Conservation (phyloP, 2,329 filamentous ascomycete species). For the Claviceps purpurea region DNA sequence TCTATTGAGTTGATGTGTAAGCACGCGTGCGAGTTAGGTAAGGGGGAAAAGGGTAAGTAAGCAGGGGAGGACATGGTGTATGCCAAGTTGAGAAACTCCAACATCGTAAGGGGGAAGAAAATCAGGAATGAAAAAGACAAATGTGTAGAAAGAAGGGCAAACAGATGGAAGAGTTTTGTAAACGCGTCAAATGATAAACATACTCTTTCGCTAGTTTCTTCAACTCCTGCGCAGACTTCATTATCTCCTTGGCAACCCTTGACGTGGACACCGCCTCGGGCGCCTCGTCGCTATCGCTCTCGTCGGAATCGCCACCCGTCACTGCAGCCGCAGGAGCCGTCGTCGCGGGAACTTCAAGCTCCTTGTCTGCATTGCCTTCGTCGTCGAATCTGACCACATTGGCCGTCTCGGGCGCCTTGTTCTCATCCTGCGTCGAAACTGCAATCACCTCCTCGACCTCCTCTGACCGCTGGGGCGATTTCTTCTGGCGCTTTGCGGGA, state of each 20-base stretch:
- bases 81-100: not conserved
- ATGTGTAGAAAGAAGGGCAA: not conserved
- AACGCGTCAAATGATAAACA: conserved; percentile 10
- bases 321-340: conserved; percentile 8
- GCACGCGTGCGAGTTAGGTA: not conserved
- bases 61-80: not conserved
- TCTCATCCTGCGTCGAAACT: not conserved
- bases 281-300: conserved; percentile 39
- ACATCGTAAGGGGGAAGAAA: not conserved
- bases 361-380: conserved; percentile 17
- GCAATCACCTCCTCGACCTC: conserved; percentile 14
- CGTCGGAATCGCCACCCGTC: conserved; percentile 25
- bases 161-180: not conserved
- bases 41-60: too few species aligned
- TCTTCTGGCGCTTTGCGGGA: conserved; percentile 11
- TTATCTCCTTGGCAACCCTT: conserved; percentile 31
- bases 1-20: conserved; percentile 17
- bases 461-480: conserved; percentile 23
- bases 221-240: conserved; percentile 31
- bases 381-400: conserved; percentile 23
- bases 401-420: conserved; percentile 10
- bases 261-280: conserved; percentile 45
- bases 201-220: conserved; percentile 39
- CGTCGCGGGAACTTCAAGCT: conserved; percentile 1
- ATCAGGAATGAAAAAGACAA: too few species aligned